A percentile compares a stretch with the other conserved stretches of the same genome.
Evolutionary conservation across 495 filamentous ascomycete species (phyloP).

Genomic region (Rhypophila decipiens): DNA sequence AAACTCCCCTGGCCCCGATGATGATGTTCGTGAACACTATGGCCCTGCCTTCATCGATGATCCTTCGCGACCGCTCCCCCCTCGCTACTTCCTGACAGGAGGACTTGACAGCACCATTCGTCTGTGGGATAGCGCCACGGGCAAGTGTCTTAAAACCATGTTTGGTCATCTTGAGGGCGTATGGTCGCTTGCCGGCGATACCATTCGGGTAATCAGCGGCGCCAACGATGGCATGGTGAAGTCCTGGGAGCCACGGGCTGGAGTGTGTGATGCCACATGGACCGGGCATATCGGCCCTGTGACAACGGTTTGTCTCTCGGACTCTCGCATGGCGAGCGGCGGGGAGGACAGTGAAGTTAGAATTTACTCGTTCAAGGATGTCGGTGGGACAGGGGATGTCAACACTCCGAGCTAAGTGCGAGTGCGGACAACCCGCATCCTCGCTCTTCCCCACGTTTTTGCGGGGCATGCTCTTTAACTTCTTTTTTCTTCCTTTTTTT

Average conservation of each 20-base stretch:
- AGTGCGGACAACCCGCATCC: not conserved
- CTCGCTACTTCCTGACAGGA: constrained; percentile 85
- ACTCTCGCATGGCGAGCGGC: constrained; percentile 79
- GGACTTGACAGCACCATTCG: constrained; percentile 87
- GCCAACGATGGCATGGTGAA: constrained; percentile 93
- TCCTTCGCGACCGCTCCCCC: constrained; percentile 60
- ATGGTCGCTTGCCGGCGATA: constrained; percentile 91
- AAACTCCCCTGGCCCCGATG: constrained; percentile 20
- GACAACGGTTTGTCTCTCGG: constrained; percentile 67
- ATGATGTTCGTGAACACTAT: constrained; percentile 45
- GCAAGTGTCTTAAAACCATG: constrained; percentile 78
- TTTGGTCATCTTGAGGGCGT: constrained; percentile 96
- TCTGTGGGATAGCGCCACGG: constrained; percentile 83
- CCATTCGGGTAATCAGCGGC: constrained; percentile 79
- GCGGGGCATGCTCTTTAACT: no score
- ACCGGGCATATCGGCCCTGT: constrained; percentile 79
- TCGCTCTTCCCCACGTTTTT: no score
- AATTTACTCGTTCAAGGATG: constrained; percentile 73
- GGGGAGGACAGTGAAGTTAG: constrained; percentile 89
- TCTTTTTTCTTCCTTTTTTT: no score
- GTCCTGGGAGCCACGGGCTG: constrained; percentile 89
- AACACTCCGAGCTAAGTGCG: constrained; percentile 26
- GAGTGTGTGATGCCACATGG: constrained; percentile 85
- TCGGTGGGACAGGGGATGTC: constrained; percentile 25
- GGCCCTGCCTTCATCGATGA: constrained; percentile 50